Evolutionary conservation across 1,284 basidiomycete genomes (phyloP), one percentile per base, ranked within the genome.

Genomic region (Sporisorium graminicola): DNA sequence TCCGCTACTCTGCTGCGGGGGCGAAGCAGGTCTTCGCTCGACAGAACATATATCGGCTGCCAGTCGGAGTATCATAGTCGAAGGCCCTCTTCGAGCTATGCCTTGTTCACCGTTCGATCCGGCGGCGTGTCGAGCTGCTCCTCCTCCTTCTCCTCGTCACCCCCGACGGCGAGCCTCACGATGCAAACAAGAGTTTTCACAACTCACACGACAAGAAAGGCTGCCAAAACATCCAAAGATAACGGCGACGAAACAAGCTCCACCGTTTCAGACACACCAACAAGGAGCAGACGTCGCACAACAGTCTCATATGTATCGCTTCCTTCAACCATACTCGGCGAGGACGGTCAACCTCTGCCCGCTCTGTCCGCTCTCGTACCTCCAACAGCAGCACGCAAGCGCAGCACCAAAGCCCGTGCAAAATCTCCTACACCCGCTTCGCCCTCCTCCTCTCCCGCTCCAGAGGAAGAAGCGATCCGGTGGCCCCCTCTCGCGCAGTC

Each of bases 401-500:
- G 47, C 31, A 52, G 43, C 27, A 20, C 24, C 13, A 47, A 63
- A 22, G 10, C 53, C 0, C 51, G 35, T 6, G 5, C 26, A 20
- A 58, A 54, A 29, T 26, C 58, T 5, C 31, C 50, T 20, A 22
- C 49, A 13, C 18, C 52, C 18, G 3, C 37, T 10, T 31, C 51
- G 9, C 26, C 63, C 0, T 9, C 60, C 6, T 2, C 55, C 2
- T 14, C 51, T 5, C 31, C 51, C 16, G 5, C 4, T 5, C 35
- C 53, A 24, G 26, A 20, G 7, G 58, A 52, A 6, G 62, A 57
- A 5, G 24, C 50, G 16, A 51, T 49, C 20, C 44, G 52, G n/a
- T 85, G 82, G 82, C 82, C 84, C 5, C 79, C 78, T 1, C 67
- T 84, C 7, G 84, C 82, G 6, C 69, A 78, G 50, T 65, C 76